Base-by-base conservation (phyloP, 2,329 filamentous ascomycete genomes). In the Cladosporium sp. region DNA sequence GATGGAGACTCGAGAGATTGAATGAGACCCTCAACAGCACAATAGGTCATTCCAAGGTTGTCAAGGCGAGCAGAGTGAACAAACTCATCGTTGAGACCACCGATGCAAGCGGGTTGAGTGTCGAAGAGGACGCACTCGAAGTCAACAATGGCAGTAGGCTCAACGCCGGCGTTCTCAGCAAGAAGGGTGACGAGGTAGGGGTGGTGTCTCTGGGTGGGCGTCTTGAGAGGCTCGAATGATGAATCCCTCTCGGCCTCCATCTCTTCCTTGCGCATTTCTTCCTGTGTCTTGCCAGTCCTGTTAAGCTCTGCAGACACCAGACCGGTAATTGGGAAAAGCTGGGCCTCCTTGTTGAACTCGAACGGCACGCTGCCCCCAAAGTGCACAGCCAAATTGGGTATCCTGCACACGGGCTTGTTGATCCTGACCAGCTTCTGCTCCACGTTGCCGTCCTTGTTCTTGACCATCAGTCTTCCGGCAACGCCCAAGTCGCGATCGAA, bases 91-190 rank as follows among this genome's bases (percentile, higher is more conserved):
- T 90, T 88, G 64, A 99, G 77, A 35, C 94, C 94, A 59, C 94
- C 94, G 15, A 99, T 83, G 70, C 86, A 90, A 0, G 92, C 85
- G 70, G 93, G 89, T 70, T 99, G 94, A 9, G 91, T 95, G 73
- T 99, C 94, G 75, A 96, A 99, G 40, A 99, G 85, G n/a, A 97
- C 84, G 67, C 97, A 84, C 77, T 99, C 94, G 67, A 99, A 99
- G 75, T 99, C 94, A 49, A 94, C 78, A 17, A 99, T 82, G 59
- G 92, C 85, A 3, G 84, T 78, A 0, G 88, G 80, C 17, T 83
- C 75, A 34, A 89, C 87, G 6, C 83, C 88, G 1, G 89, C 88
- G 69, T 96, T 86, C 35, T 86, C 79, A 28, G 94, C 92, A 64
- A 99, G 87, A 44, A 96, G 79, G 61, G 95, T 86, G 58, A 99